A percentile compares a stretch with the other conserved stretches of the same genome.
phyloP scores from a whole-genome alignment of 768 basidiomycete genomes.

The Coprinellus micaceus region DNA sequence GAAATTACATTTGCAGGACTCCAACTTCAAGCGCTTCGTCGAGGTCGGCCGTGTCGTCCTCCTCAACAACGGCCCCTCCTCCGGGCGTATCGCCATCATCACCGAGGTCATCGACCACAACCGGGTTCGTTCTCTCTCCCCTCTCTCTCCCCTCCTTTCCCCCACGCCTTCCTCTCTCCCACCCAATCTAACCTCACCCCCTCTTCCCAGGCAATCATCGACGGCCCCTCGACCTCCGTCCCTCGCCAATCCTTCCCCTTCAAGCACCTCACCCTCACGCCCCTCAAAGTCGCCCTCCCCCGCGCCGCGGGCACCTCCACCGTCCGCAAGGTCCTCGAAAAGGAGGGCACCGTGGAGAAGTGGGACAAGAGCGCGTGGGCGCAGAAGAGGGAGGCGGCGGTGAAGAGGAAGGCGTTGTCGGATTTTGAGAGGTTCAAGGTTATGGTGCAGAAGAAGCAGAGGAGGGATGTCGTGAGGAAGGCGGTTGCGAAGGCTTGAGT shows the following conservation, averaged over 20 bases:
- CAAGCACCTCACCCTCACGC: slow-evolving; percentile 90
- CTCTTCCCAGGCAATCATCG: slow-evolving; percentile 96
- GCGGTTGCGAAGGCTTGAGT: slow-evolving; percentile 34
- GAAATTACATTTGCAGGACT: neutral
- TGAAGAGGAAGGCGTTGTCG: slow-evolving; percentile 70
- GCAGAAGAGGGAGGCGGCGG: slow-evolving; percentile 71
- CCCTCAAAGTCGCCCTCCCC: slow-evolving; percentile 79
- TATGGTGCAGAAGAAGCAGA: slow-evolving; percentile 84
- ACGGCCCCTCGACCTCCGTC: slow-evolving; percentile 88
- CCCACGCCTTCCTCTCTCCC: no score
- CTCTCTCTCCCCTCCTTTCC: neutral
- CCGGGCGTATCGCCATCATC: slow-evolving; percentile 91
- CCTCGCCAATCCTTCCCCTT: slow-evolving; percentile 90
- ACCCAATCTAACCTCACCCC: no score
- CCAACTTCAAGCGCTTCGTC: slow-evolving; percentile 92
- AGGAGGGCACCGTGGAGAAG: slow-evolving; percentile 78
- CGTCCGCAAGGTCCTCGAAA: slow-evolving; percentile 84
- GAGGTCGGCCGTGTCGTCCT: slow-evolving; percentile 99
- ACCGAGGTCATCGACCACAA: slow-evolving; percentile 99
- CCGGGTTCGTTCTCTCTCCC: slow-evolving; percentile 56
- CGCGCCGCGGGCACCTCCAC: slow-evolving; percentile 79
- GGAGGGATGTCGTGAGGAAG: slow-evolving; percentile 78
- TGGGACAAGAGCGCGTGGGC: slow-evolving; percentile 91
- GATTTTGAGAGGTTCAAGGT: slow-evolving; percentile 93
- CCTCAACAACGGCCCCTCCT: slow-evolving; percentile 80